These are phyloP conservation scores for Salix arbutifolia DNA, from an alignment of 345 rosid genomes.

Conservation along the genomic window DNA sequence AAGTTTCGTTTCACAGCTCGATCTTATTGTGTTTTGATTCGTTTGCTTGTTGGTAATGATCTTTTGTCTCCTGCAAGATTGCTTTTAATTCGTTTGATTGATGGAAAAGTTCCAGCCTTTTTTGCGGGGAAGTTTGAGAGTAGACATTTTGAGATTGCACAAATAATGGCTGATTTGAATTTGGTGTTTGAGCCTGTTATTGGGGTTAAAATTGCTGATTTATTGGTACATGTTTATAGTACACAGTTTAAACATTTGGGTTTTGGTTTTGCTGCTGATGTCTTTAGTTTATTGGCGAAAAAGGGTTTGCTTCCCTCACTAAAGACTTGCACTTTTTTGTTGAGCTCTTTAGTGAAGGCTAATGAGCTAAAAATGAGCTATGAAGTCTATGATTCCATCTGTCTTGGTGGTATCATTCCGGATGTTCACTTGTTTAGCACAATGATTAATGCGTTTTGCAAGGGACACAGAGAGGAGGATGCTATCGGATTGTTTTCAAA, in stretches of 20 bases:
- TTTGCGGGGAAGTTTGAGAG: slow-evolving; percentile 5
- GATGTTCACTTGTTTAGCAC: slow-evolving; percentile 72
- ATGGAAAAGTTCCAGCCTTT: slow-evolving; percentile 42
- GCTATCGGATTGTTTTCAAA: slow-evolving; percentile 44
- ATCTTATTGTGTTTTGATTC: slow-evolving; percentile 62
- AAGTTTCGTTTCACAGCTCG: slow-evolving; percentile 60
- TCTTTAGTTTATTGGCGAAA: slow-evolving; percentile 38
- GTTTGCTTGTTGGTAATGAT: slow-evolving; percentile 43
- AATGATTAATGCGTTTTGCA: slow-evolving; percentile 55
- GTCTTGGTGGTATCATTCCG: slow-evolving; percentile 35
- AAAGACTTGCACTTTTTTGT: slow-evolving; percentile 56
- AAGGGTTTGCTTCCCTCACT: slow-evolving; percentile 56
- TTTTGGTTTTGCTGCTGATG: slow-evolving; percentile 46
- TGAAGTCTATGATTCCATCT: slow-evolving; percentile 47
- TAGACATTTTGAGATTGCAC: slow-evolving; percentile 42
- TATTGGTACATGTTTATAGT: slow-evolving; percentile 56
- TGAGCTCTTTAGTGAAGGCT: slow-evolving; percentile 57
- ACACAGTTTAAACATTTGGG: slow-evolving; percentile 54
- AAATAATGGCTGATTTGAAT: slow-evolving; percentile 42
- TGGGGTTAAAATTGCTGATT: slow-evolving; percentile 41
- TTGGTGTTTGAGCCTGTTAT: slow-evolving; percentile 20
- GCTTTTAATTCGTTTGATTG: slow-evolving; percentile 60
- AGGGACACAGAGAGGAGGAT: slow-evolving; percentile 50
- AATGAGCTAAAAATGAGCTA: slow-evolving; percentile 49
- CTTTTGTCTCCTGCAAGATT: slow-evolving; percentile 52